Evolutionary conservation across 176 grass and related monocot genomes (phyloP).

Genomic region (Phragmites australis): DNA sequence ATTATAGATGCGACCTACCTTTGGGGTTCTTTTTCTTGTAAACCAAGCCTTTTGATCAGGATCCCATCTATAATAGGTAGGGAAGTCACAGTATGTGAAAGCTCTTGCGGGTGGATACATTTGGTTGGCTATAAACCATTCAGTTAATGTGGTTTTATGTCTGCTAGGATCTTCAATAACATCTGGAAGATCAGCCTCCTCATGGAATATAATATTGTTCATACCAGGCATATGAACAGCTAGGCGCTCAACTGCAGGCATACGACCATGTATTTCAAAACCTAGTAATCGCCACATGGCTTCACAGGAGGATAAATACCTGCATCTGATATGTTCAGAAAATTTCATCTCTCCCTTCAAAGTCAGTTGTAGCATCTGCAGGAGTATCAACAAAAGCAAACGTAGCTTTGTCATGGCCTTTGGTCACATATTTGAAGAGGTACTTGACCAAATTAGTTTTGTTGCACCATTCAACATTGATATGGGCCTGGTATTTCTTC

Average conservation of each 20-base stretch:
- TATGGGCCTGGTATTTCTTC: neutral
- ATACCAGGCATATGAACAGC: neutral
- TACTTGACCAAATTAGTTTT: neutral
- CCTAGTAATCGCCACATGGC: neutral
- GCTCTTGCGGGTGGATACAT: accelerated
- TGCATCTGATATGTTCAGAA: neutral
- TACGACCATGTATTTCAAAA: neutral
- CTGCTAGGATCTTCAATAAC: accelerated
- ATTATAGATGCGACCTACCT: neutral
- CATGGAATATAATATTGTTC: neutral
- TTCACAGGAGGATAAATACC: neutral
- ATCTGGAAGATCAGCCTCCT: neutral
- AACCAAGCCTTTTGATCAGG: neutral
- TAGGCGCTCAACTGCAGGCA: neutral
- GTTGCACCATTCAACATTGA: neutral
- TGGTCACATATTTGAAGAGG: neutral
- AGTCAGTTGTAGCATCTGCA: too few relatives aligned
- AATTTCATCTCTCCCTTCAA: neutral
- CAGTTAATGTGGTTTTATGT: neutral
- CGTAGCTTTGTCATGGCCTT: neutral
- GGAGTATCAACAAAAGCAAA: neutral
- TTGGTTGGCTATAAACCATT: neutral
- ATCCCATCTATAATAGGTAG: neutral
- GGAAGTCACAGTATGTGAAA: neutral
- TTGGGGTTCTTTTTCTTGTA: neutral